phyloP scores from a whole-genome alignment of 306 rosid species.

The Geum urbanum region DNA sequence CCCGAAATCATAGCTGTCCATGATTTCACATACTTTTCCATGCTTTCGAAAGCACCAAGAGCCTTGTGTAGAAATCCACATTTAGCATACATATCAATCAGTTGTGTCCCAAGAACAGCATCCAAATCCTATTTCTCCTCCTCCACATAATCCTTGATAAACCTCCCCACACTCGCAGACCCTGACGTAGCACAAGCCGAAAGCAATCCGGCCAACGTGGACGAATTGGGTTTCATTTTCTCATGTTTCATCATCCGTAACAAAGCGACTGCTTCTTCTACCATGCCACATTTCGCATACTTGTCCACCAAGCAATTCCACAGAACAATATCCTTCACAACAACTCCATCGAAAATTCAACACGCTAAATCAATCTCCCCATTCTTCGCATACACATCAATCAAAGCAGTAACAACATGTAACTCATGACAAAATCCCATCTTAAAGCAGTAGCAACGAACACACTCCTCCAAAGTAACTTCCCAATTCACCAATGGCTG shows the following conservation, averaged over 20 bases:
- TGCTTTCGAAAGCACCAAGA: constrained; percentile 43
- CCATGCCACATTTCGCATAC: constrained; percentile 46
- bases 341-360: constrained; percentile 38
- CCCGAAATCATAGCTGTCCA: constrained; percentile 76
- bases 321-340: constrained; percentile 52
- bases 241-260: constrained; percentile 44
- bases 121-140: constrained; percentile 48
- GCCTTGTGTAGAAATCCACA: constrained; percentile 65
- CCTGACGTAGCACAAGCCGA: constrained; percentile 57
- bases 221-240: constrained; percentile 46
- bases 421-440: constrained; percentile 37
- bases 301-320: constrained; percentile 66
- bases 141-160: constrained; percentile 37
- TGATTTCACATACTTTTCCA: constrained; percentile 59
- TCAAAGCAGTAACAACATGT: constrained; percentile 50
- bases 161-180: constrained; percentile 34
- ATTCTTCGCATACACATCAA: constrained; percentile 51
- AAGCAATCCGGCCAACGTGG: constrained; percentile 57
- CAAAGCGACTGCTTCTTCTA: constrained; percentile 45
- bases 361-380: constrained; percentile 34
- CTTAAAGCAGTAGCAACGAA: constrained; percentile 53
- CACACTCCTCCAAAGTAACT: constrained; percentile 33
- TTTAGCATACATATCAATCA: constrained; percentile 64
- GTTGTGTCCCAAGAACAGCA: constrained; percentile 62
- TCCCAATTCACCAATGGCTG: constrained; percentile 46